phyloP scores from a whole-genome alignment of 2,329 filamentous ascomycete species.

The Colletotrichum orbiculare region DNA sequence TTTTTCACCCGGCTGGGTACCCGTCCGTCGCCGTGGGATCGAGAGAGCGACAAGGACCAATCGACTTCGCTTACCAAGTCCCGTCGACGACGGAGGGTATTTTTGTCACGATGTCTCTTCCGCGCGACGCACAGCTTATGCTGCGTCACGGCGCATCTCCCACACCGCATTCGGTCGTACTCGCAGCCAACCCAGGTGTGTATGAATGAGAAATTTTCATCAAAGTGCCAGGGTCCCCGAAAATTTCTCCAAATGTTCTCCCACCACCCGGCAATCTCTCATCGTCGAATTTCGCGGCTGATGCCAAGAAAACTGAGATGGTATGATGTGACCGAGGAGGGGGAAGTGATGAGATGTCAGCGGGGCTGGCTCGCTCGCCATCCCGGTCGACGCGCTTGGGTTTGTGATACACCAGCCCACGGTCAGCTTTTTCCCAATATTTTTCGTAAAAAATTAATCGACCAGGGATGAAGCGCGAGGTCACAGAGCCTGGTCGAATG shows the following conservation, averaged over 20 bases:
- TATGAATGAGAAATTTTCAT: not conserved
- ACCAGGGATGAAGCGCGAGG: not conserved
- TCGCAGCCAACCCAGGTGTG: not conserved
- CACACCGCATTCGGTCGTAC: conserved; percentile 21
- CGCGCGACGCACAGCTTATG: conserved; percentile 6
- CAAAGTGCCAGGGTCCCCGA: conserved; percentile 8
- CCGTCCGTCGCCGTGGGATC: not conserved
- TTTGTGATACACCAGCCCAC: no score
- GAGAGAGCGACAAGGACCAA: not conserved
- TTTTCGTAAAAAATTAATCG: no score
- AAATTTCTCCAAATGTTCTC: no score
- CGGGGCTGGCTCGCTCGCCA: no score
- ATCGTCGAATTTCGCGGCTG: not conserved
- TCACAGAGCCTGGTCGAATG: no score
- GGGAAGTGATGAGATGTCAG: conserved; percentile 1
- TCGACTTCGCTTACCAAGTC: conserved; percentile 7
- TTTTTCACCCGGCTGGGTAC: conserved; percentile 9
- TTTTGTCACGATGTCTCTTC: not conserved
- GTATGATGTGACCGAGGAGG: conserved; percentile 9
- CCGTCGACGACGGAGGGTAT: not conserved
- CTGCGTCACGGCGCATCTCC: conserved; percentile 18
- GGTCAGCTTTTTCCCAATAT: not conserved
- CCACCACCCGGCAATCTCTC: conserved; percentile 9
- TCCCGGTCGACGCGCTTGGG: no score
- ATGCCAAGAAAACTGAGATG: conserved; percentile 25